phyloP scores from a whole-genome alignment of 108 stramenopile genomes.

The Cyclostephanos tholiformis region DNA sequence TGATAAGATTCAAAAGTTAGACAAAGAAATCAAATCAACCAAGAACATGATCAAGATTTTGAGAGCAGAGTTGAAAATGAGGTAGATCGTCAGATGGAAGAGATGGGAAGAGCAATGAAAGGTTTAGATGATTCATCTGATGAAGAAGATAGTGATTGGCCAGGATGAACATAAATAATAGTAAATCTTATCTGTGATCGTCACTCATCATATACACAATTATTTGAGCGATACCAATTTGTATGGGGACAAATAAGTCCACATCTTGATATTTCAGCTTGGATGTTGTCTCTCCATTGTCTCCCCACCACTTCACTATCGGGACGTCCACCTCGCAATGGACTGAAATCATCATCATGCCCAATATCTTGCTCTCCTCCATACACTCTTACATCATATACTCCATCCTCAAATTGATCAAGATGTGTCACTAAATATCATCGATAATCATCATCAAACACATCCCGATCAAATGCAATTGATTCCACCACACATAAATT shows the following conservation, averaged over 20 bases:
- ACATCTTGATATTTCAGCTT: neutral
- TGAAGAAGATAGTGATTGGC: neutral
- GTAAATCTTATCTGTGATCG: neutral
- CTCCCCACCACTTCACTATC: neutral
- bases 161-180: neutral
- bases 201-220: neutral
- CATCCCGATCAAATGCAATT: constrained; percentile 1
- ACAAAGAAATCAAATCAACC: neutral
- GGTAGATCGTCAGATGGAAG: neutral
- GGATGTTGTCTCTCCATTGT: constrained; percentile 1
- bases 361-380: neutral
- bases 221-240: neutral
- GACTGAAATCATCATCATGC: neutral
- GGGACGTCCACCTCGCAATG: neutral
- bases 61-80: neutral
- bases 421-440: constrained; percentile 1
- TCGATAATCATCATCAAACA: constrained; percentile 9
- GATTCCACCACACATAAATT: constrained; percentile 6
- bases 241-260: neutral
- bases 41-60: constrained; percentile 1
- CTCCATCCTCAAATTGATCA: neutral
- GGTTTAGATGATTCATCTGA: neutral
- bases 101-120: neutral
- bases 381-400: neutral
- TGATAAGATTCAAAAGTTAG: neutral